Percentiles rank a stretch among this genome's conserved stretches.
These are phyloP conservation scores for Brassica cretica DNA, from an alignment of 345 rosid species.

Conservation along the genomic window DNA sequence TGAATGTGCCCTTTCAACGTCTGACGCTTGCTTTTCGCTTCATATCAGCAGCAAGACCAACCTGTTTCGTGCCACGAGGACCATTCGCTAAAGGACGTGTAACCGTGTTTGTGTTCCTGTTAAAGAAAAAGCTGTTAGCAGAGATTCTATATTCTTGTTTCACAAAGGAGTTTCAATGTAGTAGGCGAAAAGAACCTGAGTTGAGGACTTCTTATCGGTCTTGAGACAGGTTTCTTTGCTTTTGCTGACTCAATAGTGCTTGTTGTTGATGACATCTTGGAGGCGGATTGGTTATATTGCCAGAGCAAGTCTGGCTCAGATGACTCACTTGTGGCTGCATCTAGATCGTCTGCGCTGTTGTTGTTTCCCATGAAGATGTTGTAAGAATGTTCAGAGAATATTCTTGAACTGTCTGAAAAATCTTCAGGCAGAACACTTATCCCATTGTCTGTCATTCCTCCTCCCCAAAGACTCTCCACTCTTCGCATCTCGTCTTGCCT, in stretches of 20 bases:
- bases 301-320: conserved; percentile 90
- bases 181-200: conserved; percentile 40
- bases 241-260: conserved; percentile 50
- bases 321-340: conserved; percentile 88
- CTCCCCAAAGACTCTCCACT: conserved; percentile 51
- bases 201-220: conserved; percentile 52
- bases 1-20: conserved; percentile 47
- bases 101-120: conserved; percentile 52
- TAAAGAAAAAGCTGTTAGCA: not conserved
- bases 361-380: conserved; percentile 60
- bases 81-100: conserved; percentile 68
- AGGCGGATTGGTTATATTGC: conserved; percentile 65
- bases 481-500: conserved; percentile 60
- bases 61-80: conserved; percentile 53
- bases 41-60: conserved; percentile 49
- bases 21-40: conserved; percentile 62
- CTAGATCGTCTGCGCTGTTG: conserved; percentile 62
- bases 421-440: conserved; percentile 49
- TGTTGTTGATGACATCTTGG: conserved; percentile 56
- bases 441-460: conserved; percentile 48
- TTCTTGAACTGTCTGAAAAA: conserved; percentile 63
- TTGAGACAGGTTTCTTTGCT: conserved; percentile 52
- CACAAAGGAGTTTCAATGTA: not conserved
- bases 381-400: conserved; percentile 66
- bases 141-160: not conserved